Evolutionary conservation across 2,329 filamentous ascomycete species (phyloP), one percentile per base, ranked within the genome.

Genomic region (Alternaria ventricosa): DNA sequence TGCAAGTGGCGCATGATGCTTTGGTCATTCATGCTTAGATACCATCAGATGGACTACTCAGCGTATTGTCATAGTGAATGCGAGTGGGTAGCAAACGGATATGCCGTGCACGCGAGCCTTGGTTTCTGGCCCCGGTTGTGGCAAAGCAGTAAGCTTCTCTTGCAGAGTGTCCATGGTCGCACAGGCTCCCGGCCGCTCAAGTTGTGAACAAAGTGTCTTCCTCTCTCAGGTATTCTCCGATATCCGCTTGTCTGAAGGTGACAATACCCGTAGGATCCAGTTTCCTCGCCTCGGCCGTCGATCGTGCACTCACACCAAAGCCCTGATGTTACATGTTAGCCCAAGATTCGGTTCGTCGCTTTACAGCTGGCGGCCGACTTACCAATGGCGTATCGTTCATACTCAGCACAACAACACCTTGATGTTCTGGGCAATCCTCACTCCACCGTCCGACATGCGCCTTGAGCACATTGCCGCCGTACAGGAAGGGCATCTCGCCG

Each of bases 401-500:
- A 75, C 88, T 91, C 82, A 93, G 90, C 22, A 99, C 92, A 50
- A 99, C 89, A 12, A 97, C 90, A 45, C 96, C 96, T 74, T 94
- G 90, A 81, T 98, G 94, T 82, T 97, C 94, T 0, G 95, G 94
- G 74, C 92, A 94, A 83, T 98, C 95, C 75, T 97, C 94, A 44
- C 89, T 92, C 90, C 92, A 95, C 65, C 94, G 84, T 20, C 93
- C 93, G 18, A 96, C 88, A 79, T 94, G 91, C 30, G 90, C 91
- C 80, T 93, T 93, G 71, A 96, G 88, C 56, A 97, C 86, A 80
- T 98, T 94, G 61, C 93, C 92, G 57, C 96, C 96, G 82, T 98
- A 99, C 50, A 99, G 83, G 80, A 97, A 98, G 1, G 96, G 95
- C 94, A 97, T 97, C 76, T 96, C 94, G 71, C 96, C 96, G 82